Conservation (phyloP, 306 rosid species). For the Calophaca sinica region DNA sequence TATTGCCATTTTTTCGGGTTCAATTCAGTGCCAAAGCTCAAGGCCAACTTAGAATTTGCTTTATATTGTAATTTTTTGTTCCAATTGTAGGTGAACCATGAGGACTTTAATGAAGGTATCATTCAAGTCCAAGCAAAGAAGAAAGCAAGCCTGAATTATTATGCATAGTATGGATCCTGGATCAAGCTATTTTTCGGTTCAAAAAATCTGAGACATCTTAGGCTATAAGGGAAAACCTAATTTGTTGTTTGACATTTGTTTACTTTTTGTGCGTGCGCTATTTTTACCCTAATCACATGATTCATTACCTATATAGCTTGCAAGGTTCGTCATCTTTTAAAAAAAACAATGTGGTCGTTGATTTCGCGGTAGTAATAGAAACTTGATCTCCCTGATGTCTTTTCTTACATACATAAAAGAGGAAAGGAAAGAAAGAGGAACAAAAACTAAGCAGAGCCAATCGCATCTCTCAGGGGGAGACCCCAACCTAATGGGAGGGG, state of each 20-base stretch:
- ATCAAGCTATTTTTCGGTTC: slow-evolving; percentile 13
- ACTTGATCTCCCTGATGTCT: not conserved
- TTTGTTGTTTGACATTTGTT: slow-evolving; percentile 34
- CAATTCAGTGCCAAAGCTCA: slow-evolving; percentile 20
- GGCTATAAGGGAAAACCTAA: not conserved
- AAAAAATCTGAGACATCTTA: not conserved
- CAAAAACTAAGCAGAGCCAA: no score
- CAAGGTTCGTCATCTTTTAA: not conserved
- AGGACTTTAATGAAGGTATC: slow-evolving; percentile 94
- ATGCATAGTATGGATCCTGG: slow-evolving; percentile 62
- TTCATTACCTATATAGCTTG: not conserved
- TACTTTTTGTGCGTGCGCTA: not conserved
- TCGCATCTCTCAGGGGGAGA: no score
- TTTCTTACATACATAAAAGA: no score
- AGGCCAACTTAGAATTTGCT: slow-evolving; percentile 10
- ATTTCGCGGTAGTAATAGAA: not conserved
- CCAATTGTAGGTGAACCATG: slow-evolving; percentile 78
- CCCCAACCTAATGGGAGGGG: no score
- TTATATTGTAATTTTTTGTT: not conserved
- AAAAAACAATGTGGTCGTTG: not conserved
- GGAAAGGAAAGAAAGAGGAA: no score
- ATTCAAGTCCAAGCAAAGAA: slow-evolving; percentile 96
- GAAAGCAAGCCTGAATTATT: slow-evolving; percentile 88
- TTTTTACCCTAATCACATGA: not conserved
- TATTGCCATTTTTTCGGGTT: slow-evolving; percentile 26